These are phyloP conservation scores for Acer yangbiense DNA, from an alignment of 345 rosid species.

Conservation along the genomic window DNA sequence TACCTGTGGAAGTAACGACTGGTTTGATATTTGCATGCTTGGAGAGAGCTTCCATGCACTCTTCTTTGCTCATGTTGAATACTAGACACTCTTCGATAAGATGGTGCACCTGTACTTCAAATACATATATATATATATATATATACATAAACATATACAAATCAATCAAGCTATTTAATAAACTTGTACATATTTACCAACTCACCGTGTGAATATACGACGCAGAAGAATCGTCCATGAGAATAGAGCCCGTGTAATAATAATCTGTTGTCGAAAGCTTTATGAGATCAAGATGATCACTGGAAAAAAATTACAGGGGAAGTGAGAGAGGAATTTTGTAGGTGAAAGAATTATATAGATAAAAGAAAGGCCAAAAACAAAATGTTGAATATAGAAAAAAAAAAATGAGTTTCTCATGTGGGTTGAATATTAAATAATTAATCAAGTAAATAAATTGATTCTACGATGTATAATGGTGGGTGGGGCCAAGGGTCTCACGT, in stretches of 20 bases:
- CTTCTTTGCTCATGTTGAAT: slow-evolving; percentile 86
- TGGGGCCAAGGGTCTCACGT: slow-evolving; percentile 61
- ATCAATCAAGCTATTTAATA: not conserved
- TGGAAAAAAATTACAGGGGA: not conserved
- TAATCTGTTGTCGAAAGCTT: too few species aligned
- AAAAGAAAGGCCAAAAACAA: slow-evolving; percentile 16
- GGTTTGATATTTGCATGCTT: slow-evolving; percentile 86
- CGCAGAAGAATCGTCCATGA: slow-evolving; percentile 58
- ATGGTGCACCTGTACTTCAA: slow-evolving; percentile 70
- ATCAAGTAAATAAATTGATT: not conserved
- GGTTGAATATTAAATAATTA: too few species aligned
- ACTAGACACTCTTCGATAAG: slow-evolving; percentile 88
- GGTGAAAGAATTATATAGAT: slow-evolving; percentile 19
- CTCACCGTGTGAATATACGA: slow-evolving; percentile 70
- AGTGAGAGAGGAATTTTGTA: not conserved
- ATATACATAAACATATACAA: not conserved
- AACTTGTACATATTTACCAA: not conserved
- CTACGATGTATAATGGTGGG: slow-evolving; percentile 15
- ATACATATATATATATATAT: not conserved
- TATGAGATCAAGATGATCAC: not conserved
- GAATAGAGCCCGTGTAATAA: not conserved
- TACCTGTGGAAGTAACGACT: slow-evolving; percentile 88
- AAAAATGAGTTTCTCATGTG: too few species aligned
- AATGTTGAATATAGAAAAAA: slow-evolving; percentile 9
- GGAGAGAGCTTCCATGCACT: slow-evolving; percentile 90